Evolutionary conservation across 805 yeast species (phyloP), one percentile per base, ranked within the genome.

Genomic region (Candida krabiensis): DNA sequence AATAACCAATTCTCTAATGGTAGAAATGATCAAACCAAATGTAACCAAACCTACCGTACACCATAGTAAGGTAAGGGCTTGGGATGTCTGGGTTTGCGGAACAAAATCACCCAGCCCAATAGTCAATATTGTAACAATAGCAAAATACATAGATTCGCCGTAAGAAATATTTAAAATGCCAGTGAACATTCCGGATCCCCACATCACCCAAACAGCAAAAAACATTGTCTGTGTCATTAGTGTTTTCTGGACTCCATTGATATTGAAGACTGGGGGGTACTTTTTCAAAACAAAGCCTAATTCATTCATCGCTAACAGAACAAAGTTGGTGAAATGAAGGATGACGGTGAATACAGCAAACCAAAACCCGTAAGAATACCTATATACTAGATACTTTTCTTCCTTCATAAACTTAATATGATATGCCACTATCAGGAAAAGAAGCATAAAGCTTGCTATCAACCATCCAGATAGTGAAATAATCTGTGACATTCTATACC

Each of bases 21-120:
- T 77, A 0, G 85, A 74, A 16, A 89, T 69, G 12, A 86, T 77
- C 33, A 89, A 67, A 46, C 95, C 96, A 55, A 88, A 69, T 19
- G 81, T 64, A 22, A 89, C 59, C 14, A 89, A 76, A 0, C 96
- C 96, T 11, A 77, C 60, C 13, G 85, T 58, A 5, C 93, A 77
- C 62, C 79, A 86, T 2, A 83, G 56, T 35, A 88, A 64, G 1
- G 75, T 66, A 44, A 85, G 61, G 0, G 80, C 81, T 53, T 77
- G 75, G 0, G 83, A 71, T 1, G 79, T 77, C 2, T 70, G 63
- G 1, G 72, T 60, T 0, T 40, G 25, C 0, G 96, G 90, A 0
- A 71, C 65, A 23, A 83, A 69, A 50, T 85, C 93, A 26, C 96
- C 96, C 13, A 82, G 66, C 0, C 96, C 96, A 19, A 89, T 74